These are phyloP conservation scores for Periconia digitata DNA, from an alignment of 2,329 filamentous ascomycete genomes.

Conservation along the genomic window DNA sequence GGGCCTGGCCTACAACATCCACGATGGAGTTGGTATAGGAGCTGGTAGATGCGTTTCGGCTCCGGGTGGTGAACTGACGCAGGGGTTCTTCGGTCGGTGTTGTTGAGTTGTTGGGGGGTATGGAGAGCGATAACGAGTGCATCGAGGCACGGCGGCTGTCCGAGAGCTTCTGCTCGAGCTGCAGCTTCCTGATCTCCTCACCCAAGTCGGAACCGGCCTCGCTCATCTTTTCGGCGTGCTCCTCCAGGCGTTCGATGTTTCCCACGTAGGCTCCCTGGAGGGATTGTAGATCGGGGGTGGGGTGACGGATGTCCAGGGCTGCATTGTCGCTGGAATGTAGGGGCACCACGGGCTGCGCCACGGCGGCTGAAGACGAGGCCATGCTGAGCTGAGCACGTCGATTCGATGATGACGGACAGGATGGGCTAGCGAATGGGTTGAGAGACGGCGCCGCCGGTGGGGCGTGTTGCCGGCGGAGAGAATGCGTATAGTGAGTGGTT, in stretches of 20 bases:
- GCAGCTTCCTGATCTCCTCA: constrained; percentile 73
- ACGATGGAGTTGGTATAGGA: constrained; percentile 63
- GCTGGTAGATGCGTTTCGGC: constrained; percentile 46
- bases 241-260: constrained; percentile 74
- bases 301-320: constrained; percentile 49
- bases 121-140: constrained; percentile 43
- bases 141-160: constrained; percentile 69
- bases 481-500: neutral
- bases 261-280: constrained; percentile 63
- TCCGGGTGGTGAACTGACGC: constrained; percentile 31
- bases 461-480: neutral
- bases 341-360: constrained; percentile 20
- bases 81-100: constrained; percentile 27
- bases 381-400: constrained; percentile 15
- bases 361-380: constrained; percentile 21
- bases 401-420: neutral
- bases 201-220: constrained; percentile 73
- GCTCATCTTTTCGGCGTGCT: constrained; percentile 73
- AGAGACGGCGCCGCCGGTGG: neutral
- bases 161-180: constrained; percentile 69
- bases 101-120: constrained; percentile 21
- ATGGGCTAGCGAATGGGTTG: neutral
- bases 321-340: constrained; percentile 22
- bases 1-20: constrained; percentile 66
- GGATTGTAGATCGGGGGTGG: constrained; percentile 63